phyloP scores from a whole-genome alignment of 1,284 basidiomycete species.

The Ganoderma resinaceum region DNA sequence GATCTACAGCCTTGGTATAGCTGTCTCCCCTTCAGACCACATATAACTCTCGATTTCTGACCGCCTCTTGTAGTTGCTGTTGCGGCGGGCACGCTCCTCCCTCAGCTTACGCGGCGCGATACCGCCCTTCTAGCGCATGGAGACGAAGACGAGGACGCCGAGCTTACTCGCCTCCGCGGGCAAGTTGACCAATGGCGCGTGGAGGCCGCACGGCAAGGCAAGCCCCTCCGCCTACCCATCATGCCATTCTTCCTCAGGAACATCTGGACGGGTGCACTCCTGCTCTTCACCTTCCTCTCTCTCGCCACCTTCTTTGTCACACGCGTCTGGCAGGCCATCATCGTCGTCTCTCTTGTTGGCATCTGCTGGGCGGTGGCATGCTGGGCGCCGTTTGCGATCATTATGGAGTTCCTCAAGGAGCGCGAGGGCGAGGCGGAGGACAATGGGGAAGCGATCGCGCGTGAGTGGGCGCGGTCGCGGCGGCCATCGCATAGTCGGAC shows the following conservation, averaged over 20 bases:
- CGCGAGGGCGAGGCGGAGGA: conserved; percentile 48
- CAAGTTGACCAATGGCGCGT: conserved; percentile 84
- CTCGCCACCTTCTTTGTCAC: conserved; percentile 85
- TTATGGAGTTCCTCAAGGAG: conserved; percentile 95
- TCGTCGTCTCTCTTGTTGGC: conserved; percentile 85
- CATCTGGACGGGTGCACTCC: conserved; percentile 88
- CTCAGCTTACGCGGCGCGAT: conserved; percentile 83
- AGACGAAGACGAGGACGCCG: conserved; percentile 77
- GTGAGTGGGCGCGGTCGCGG: conserved; percentile 35
- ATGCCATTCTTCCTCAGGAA: conserved; percentile 91
- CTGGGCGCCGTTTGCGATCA: conserved; percentile 92
- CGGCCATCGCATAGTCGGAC: conserved; percentile 53
- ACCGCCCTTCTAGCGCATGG: conserved; percentile 74
- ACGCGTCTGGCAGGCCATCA: conserved; percentile 81
- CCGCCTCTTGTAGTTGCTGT: conserved; percentile 72
- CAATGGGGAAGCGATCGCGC: conserved; percentile 27
- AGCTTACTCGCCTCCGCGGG: conserved; percentile 69
- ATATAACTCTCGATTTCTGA: neutral
- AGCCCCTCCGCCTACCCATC: conserved; percentile 76
- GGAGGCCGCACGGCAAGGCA: conserved; percentile 77
- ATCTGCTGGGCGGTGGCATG: conserved; percentile 96
- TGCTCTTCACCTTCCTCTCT: conserved; percentile 82
- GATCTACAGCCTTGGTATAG: conserved; percentile 84
- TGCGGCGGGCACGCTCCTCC: conserved; percentile 82
- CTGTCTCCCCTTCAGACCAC: neutral